Conservation (phyloP, 108 stramenopile genomes). For the Discostella pseudostelligera region DNA sequence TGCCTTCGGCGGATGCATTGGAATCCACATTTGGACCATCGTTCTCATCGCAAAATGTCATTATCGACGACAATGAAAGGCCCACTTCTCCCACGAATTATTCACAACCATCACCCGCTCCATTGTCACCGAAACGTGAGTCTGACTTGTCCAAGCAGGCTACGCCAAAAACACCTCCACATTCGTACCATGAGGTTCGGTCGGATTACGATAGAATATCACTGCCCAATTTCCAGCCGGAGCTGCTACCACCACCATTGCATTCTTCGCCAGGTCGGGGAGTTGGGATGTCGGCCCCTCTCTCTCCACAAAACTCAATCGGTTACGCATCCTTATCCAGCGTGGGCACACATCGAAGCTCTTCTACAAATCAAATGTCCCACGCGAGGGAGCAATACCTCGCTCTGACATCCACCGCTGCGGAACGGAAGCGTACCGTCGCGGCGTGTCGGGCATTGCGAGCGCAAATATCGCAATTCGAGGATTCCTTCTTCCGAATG, state of each 20-base stretch:
- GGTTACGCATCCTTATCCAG: conserved; percentile 40
- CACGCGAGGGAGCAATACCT: conserved; percentile 61
- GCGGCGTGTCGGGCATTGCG: conserved; percentile 86
- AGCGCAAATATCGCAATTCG: conserved; percentile 85
- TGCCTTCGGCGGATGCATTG: conserved; percentile 47
- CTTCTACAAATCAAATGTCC: conserved; percentile 26
- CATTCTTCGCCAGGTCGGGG: conserved; percentile 23
- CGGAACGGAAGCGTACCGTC: conserved; percentile 83
- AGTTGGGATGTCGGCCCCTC: conserved; percentile 20
- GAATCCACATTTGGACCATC: conserved; percentile 56
- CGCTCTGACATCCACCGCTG: conserved; percentile 81
- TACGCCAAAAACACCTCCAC: conserved; percentile 42
- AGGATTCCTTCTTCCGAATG: conserved; percentile 77
- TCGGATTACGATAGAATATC: conserved; percentile 16
- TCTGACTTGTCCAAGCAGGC: conserved; percentile 4
- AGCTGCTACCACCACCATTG: conserved; percentile 33
- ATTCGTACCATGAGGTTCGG: conserved; percentile 14
- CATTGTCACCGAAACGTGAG: conserved; percentile 37
- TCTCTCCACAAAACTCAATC: conserved; percentile 41
- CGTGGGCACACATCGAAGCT: conserved; percentile 38
- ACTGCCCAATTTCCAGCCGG: conserved; percentile 16
- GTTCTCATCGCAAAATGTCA: conserved; percentile 47
- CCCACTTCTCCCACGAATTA: conserved; percentile 27
- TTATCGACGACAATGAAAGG: conserved; percentile 22
- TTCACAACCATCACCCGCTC: conserved; percentile 9